phyloP scores from a whole-genome alignment of 106 monocot genomes.

The Allium fistulosum region DNA sequence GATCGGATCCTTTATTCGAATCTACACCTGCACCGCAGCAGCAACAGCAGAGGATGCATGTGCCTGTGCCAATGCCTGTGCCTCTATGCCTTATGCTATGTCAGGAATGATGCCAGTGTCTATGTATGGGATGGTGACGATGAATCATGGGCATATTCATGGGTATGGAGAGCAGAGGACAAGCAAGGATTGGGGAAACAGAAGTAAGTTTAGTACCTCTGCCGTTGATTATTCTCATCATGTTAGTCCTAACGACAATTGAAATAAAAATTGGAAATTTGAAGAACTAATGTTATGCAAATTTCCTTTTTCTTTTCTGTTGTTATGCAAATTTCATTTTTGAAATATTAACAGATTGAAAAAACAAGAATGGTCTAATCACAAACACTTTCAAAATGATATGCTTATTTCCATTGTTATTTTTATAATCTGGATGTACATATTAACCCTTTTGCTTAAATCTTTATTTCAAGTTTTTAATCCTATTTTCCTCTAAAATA shows the following conservation, averaged over 20 bases:
- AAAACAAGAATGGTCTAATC: too few species aligned
- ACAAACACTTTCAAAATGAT: too few species aligned
- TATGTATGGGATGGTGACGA: conserved; percentile 16
- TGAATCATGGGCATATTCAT: conserved; percentile 25
- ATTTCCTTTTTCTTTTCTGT: too few species aligned
- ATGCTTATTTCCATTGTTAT: too few species aligned
- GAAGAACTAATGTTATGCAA: background rate
- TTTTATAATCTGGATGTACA: too few species aligned
- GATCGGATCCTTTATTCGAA: conserved; percentile 44
- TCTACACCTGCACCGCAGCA: conserved; percentile 27
- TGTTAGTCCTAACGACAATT: conserved; percentile 18
- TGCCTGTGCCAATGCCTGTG: background rate
- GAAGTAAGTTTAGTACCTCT: conserved; percentile 24
- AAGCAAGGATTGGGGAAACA: conserved; percentile 16
- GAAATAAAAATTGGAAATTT: background rate
- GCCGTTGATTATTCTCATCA: conserved; percentile 17
- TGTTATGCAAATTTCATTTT: too few species aligned
- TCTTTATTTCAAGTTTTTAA: too few species aligned
- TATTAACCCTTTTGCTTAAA: too few species aligned
- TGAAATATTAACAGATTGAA: too few species aligned
- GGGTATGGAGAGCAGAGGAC: conserved; percentile 16
- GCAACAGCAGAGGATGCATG: background rate
- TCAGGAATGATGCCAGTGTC: conserved; percentile 28
- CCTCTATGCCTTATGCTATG: conserved; percentile 13
- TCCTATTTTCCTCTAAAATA: too few species aligned